Percentiles rank a stretch among this genome's conserved stretches.
Evolutionary conservation across 768 basidiomycete species (phyloP).

Genomic region (Serendipita indica): DNA sequence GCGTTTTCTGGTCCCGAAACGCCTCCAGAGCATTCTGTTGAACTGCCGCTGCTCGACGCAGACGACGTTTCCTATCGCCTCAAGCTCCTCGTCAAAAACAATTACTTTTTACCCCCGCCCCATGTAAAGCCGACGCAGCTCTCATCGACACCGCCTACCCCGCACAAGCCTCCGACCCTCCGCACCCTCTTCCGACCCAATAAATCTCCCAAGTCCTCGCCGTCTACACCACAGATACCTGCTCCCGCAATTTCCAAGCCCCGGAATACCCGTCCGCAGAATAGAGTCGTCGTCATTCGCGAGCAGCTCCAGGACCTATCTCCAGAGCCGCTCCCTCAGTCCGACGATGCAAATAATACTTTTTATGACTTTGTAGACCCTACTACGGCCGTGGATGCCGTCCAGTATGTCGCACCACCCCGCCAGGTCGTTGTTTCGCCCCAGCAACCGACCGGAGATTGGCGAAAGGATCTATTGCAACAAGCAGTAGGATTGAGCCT

Average conservation of each 20-base stretch:
- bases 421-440: slow-evolving; percentile 51
- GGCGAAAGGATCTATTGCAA: slow-evolving; percentile 61
- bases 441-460: slow-evolving; percentile 33
- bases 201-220: slow-evolving; percentile 31
- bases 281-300: slow-evolving; percentile 4
- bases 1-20: slow-evolving; percentile 50
- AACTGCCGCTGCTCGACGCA: slow-evolving; percentile 25
- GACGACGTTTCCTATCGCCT: slow-evolving; percentile 81
- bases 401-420: slow-evolving; percentile 25
- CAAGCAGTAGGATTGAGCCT: slow-evolving; percentile 51
- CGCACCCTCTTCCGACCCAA: slow-evolving; percentile 17
- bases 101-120: slow-evolving; percentile 77
- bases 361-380: not conserved
- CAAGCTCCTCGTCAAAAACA: slow-evolving; percentile 71
- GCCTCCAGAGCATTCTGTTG: slow-evolving; percentile 26
- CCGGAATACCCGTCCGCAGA: slow-evolving; percentile 49
- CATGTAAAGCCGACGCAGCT: slow-evolving; percentile 50
- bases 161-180: slow-evolving; percentile 14
- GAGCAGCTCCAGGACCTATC: not conserved
- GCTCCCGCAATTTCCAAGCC: slow-evolving; percentile 54
- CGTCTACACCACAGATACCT: slow-evolving; percentile 27
- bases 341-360: slow-evolving; percentile 27
- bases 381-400: slow-evolving; percentile 6
- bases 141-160: slow-evolving; percentile 5
- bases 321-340: slow-evolving; percentile 25